Percentiles rank a stretch among this genome's conserved stretches.
Evolutionary conservation across 257 asterid genomes (phyloP).

Genomic region (Anisodus acutangulus): DNA sequence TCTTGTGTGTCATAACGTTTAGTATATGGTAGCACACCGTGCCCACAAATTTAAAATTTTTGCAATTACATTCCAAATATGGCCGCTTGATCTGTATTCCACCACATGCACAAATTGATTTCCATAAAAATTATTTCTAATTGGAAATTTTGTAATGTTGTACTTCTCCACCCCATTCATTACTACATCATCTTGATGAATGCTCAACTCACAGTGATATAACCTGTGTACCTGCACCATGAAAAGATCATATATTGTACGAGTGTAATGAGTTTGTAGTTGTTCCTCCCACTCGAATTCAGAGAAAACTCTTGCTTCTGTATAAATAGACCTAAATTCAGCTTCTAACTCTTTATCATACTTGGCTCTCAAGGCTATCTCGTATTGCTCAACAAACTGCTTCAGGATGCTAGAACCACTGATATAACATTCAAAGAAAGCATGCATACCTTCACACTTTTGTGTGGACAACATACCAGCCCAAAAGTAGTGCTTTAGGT

Average conservation of each 20-base stretch:
- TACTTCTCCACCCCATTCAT: neutral
- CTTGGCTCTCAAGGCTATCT: neutral
- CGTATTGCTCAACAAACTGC: neutral
- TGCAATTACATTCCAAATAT: too few species aligned
- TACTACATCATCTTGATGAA: neutral
- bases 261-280: neutral
- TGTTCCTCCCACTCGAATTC: neutral
- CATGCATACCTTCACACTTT: neutral
- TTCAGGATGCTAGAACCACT: neutral
- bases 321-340: neutral
- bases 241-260: too few species aligned
- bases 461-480: neutral
- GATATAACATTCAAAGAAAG: neutral
- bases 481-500: neutral
- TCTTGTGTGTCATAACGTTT: too few species aligned
- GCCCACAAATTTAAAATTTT: too few species aligned
- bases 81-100: neutral
- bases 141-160: neutral
- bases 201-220: neutral
- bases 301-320: too few species aligned
- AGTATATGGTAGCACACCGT: neutral
- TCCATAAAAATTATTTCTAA: too few species aligned
- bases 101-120: too few species aligned
- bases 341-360: neutral
- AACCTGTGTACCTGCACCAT: too few species aligned